Evolutionary conservation across 345 rosid genomes (phyloP).

Genomic region (Populus euphratica): DNA sequence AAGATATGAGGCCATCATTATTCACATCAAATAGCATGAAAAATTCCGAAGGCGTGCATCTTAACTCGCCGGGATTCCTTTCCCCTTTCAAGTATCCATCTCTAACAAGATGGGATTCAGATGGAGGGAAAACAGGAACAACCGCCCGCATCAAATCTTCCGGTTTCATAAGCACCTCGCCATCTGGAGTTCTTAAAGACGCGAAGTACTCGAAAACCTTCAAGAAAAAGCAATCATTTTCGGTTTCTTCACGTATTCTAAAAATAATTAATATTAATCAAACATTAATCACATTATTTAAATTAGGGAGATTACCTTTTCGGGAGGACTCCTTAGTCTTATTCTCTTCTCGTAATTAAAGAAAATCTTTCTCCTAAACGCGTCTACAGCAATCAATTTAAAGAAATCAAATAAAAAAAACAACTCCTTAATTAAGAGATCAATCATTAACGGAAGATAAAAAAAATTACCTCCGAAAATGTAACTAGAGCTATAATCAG

Average conservation of each 20-base stretch:
- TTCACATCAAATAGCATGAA: slow-evolving; percentile 89
- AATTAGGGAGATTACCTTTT: slow-evolving; percentile 50
- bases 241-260: too few relatives aligned
- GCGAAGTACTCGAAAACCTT: slow-evolving; percentile 95
- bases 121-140: slow-evolving; percentile 93
- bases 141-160: slow-evolving; percentile 90
- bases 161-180: slow-evolving; percentile 78
- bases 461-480: slow-evolving; percentile 54
- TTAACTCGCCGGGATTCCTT: slow-evolving; percentile 76
- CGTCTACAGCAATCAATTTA: slow-evolving; percentile 40
- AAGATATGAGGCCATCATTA: slow-evolving; percentile 79
- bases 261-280: too few relatives aligned
- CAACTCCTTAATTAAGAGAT: neutral
- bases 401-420: neutral
- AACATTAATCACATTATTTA: too few relatives aligned
- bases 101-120: slow-evolving; percentile 76
- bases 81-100: slow-evolving; percentile 91
- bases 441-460: neutral
- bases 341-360: slow-evolving; percentile 94
- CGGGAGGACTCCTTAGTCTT: slow-evolving; percentile 87
- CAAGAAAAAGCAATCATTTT: neutral
- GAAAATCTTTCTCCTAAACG: slow-evolving; percentile 77
- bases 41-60: slow-evolving; percentile 69
- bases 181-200: slow-evolving; percentile 43
- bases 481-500: slow-evolving; percentile 51